These are phyloP conservation scores for Chytriomyces confervae DNA, from an alignment of 192 early-diverging fungal species.

Conservation along the genomic window DNA sequence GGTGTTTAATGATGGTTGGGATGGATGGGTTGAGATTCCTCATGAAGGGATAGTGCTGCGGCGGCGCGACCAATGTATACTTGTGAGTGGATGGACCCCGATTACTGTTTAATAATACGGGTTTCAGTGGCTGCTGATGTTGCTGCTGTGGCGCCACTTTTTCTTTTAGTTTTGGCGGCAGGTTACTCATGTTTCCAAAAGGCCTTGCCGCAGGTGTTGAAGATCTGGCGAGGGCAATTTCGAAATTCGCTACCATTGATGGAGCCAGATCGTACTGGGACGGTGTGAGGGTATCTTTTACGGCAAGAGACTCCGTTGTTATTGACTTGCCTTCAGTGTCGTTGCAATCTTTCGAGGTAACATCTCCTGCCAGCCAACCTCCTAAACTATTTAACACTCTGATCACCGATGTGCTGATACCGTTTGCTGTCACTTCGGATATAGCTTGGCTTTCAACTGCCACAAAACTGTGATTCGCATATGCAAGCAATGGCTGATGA, in stretches of 20 bases:
- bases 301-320: neutral
- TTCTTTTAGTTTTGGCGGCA: neutral
- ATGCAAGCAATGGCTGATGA: neutral
- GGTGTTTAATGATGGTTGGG: constrained; percentile 18
- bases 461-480: neutral
- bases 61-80: neutral
- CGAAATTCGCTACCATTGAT: constrained; percentile 8
- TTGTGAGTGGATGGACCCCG: neutral
- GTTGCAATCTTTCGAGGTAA: neutral
- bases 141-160: neutral
- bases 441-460: neutral
- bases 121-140: neutral
- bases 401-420: neutral
- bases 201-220: neutral
- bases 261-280: constrained; percentile 20
- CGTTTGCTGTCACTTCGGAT: neutral
- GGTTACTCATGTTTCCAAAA: neutral
- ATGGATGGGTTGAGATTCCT: constrained; percentile 24
- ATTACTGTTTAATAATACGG: neutral
- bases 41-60: constrained; percentile 28
- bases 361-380: neutral
- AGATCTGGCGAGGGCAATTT: neutral
- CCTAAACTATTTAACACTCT: neutral
- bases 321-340: neutral
- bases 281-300: neutral